Conservation (phyloP, 2,329 filamentous ascomycete species). For the Ophiostoma triangulosporum region DNA sequence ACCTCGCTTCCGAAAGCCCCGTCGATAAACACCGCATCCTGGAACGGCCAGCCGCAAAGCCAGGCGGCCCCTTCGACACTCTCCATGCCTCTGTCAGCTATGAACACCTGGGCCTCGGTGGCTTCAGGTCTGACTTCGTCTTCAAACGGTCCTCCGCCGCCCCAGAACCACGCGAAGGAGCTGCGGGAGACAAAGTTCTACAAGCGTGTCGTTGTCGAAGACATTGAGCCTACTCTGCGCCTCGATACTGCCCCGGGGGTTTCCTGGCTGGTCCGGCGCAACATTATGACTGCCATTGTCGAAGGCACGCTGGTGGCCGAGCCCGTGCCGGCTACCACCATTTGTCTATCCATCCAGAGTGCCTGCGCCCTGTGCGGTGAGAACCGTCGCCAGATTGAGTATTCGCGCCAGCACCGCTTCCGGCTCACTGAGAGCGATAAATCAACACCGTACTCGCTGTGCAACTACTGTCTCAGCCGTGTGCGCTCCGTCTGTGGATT, state of each 20-base stretch:
- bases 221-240: conserved; percentile 86
- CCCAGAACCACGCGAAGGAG: conserved; percentile 25
- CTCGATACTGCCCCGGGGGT: conserved; percentile 81
- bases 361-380: conserved; percentile 81
- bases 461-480: conserved; percentile 71
- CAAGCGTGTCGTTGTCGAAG: conserved; percentile 76
- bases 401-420: conserved; percentile 76
- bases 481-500: conserved; percentile 87
- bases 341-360: conserved; percentile 16
- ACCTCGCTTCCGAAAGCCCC: conserved; percentile 13
- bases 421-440: conserved; percentile 75
- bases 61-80: background rate
- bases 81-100: background rate
- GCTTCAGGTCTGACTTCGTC: conserved; percentile 31
- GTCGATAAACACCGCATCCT: conserved; percentile 43
- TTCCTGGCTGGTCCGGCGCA: conserved; percentile 83
- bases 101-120: conserved; percentile 21
- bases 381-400: conserved; percentile 52
- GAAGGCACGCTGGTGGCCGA: conserved; percentile 83
- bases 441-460: conserved; percentile 80
- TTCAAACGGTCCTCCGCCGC: conserved; percentile 1
- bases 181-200: conserved; percentile 90
- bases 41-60: background rate
- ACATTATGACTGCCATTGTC: conserved; percentile 68
- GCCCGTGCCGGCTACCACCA: conserved; percentile 47